These are phyloP conservation scores for Phytophthora quininea DNA, from an alignment of 352 stramenopile species.

Conservation along the genomic window DNA sequence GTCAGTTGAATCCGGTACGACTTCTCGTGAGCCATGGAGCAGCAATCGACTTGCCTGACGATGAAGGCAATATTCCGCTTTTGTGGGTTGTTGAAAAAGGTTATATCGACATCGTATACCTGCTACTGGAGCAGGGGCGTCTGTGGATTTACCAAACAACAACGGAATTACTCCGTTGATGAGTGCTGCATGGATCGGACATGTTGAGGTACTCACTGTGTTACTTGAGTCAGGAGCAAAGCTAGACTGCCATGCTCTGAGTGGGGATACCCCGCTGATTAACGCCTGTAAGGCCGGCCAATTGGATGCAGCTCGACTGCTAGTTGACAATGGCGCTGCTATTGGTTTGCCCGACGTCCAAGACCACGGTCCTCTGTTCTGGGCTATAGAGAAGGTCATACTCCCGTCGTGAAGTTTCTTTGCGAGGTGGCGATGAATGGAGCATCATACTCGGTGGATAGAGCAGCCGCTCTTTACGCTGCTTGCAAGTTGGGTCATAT, in stretches of 20 bases:
- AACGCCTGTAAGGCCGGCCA: neutral
- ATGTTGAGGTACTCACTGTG: conserved; percentile 3
- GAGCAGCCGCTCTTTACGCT: conserved; percentile 2
- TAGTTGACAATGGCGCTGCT: neutral
- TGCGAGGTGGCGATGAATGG: neutral
- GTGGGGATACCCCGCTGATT: neutral
- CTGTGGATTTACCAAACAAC: conserved; percentile 5
- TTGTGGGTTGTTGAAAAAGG: neutral
- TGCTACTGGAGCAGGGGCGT: conserved; percentile 4
- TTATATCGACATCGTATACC: neutral
- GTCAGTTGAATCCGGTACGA: neutral
- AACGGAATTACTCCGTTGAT: conserved; percentile 7
- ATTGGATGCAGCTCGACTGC: neutral
- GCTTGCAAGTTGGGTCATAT: conserved; percentile 2
- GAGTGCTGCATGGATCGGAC: neutral
- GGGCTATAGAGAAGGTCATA: neutral
- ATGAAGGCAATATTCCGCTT: neutral
- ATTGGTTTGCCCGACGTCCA: conserved; percentile 1
- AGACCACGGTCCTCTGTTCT: neutral
- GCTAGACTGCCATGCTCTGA: neutral
- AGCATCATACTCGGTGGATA: neutral
- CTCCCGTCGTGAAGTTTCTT: conserved; percentile 2
- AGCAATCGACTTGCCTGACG: neutral
- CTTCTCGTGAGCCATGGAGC: neutral
- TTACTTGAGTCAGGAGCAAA: conserved; percentile 5